phyloP scores from a whole-genome alignment of 805 yeast genomes.

The Candida wancherniae region DNA sequence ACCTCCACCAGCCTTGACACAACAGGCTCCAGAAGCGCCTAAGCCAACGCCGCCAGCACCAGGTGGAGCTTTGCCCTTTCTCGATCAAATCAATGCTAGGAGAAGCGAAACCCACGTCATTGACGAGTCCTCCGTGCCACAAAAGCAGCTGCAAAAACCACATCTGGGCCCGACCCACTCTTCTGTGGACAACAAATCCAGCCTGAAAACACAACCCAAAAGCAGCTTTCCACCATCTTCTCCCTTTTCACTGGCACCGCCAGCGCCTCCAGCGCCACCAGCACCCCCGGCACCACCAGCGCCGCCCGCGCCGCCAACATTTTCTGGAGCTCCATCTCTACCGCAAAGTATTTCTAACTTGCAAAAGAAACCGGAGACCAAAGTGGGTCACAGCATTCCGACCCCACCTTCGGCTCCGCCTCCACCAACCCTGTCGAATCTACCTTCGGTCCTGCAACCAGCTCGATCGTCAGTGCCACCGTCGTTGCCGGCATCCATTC shows the following conservation, averaged over 20 bases:
- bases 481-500: conserved; percentile 2
- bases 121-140: conserved; percentile 25
- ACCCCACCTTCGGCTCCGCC: too few relatives aligned
- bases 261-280: conserved; percentile 19
- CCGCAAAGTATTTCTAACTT: background rate
- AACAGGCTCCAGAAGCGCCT: conserved; percentile 7
- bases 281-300: conserved; percentile 12
- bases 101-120: conserved; percentile 45
- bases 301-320: conserved; percentile 4
- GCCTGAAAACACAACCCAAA: conserved; percentile 13
- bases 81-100: conserved; percentile 46
- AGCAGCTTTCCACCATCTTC: conserved; percentile 34
- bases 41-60: conserved; percentile 17
- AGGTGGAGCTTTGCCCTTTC: conserved; percentile 43
- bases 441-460: conserved; percentile 2
- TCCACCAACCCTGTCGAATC: conserved; percentile 17
- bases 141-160: too few relatives aligned
- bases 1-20: conserved; percentile 3
- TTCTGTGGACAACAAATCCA: background rate
- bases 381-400: too few relatives aligned
- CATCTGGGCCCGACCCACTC: too few relatives aligned
- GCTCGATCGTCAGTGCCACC: conserved; percentile 1
- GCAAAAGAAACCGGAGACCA: background rate
- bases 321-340: conserved; percentile 2
- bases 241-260: conserved; percentile 23